A percentile compares a stretch with the other conserved stretches of the same genome.
phyloP scores from a whole-genome alignment of 1,284 basidiomycete species.

The Dichomitus squalens region DNA sequence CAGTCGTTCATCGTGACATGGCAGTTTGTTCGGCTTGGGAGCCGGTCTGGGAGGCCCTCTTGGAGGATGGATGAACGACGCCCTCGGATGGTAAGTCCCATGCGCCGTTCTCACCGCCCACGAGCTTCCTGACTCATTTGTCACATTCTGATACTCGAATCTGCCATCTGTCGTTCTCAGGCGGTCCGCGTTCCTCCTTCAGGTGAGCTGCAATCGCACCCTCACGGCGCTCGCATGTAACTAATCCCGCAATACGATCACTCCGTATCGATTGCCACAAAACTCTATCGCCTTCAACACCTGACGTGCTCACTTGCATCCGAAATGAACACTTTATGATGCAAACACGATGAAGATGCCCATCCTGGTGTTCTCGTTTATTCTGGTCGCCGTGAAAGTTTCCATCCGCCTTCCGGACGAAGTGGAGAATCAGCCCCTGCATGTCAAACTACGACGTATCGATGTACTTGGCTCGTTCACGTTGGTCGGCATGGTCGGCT shows the following conservation, averaged over 20 bases:
- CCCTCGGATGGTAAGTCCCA: constrained; percentile 73
- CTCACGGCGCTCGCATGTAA: constrained; percentile 10
- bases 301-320: constrained; percentile 11
- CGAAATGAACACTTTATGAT: neutral
- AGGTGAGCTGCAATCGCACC: constrained; percentile 42
- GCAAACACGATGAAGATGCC: constrained; percentile 57
- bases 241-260: constrained; percentile 19
- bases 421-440: constrained; percentile 57
- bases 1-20: constrained; percentile 13
- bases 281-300: constrained; percentile 17
- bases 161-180: constrained; percentile 38
- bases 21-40: constrained; percentile 74
- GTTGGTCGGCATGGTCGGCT: constrained; percentile 75
- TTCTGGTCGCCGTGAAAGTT: constrained; percentile 74
- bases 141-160: constrained; percentile 21
- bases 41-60: constrained; percentile 88
- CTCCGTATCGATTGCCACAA: constrained; percentile 13
- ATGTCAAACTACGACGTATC: constrained; percentile 74
- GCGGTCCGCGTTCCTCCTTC: constrained; percentile 69
- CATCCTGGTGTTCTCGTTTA: constrained; percentile 67
- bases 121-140: constrained; percentile 10
- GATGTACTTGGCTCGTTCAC: constrained; percentile 84
- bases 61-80: constrained; percentile 86
- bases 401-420: constrained; percentile 65
- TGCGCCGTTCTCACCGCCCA: constrained; percentile 1